Base-by-base conservation (phyloP, 2,329 filamentous ascomycete genomes). In the Cladorrhinum sp. region DNA sequence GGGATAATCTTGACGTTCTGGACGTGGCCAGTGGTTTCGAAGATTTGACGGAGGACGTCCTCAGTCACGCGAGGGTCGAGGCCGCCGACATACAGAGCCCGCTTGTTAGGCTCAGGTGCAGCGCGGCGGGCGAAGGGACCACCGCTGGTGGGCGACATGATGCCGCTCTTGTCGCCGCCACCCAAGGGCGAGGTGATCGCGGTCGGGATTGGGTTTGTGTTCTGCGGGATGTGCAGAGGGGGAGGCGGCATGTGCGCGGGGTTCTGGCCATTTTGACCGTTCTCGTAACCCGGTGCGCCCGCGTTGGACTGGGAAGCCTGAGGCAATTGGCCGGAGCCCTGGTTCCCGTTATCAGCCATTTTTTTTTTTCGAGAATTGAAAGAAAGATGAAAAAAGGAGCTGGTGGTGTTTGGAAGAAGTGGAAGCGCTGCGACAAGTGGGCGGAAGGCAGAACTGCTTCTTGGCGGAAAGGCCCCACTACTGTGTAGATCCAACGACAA, bases 1-100 rank as follows among this genome's bases (percentile, higher is more conserved):
- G 95, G 95, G 75, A 99, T 99, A 73, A 99, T 97, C 83, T 99
- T 99, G 74, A 99, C 95, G 73, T 92, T 97, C 79, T 96, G 90
- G 66, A 99, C 95, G 78, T 99, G 95, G 60, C 95, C 95, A 62
- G 93, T 97, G 6, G 95, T 99, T 82, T 99, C 95, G 73, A 99
- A 99, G 71, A 98, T 98, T 77, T 98, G 94, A 73, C 92, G 92
- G 75, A 98, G 79, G 60, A 98, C 92, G 73, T 98, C 94, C 77
- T 98, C 94, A 30, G 94, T 97, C 65, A 98, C 94, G 67, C 95
- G 86, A 70, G 93, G 92, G 75, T 99, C 95, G 68, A 99, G 81
- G 59, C 95, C 95, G 65, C 95, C 95, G 62, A 99, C 91, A 72
- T 99, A 99, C 64, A 99, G 81, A 61, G 95, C 95, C 73, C 95